phyloP scores from a whole-genome alignment of 768 basidiomycete genomes.

The Mycena venus region DNA sequence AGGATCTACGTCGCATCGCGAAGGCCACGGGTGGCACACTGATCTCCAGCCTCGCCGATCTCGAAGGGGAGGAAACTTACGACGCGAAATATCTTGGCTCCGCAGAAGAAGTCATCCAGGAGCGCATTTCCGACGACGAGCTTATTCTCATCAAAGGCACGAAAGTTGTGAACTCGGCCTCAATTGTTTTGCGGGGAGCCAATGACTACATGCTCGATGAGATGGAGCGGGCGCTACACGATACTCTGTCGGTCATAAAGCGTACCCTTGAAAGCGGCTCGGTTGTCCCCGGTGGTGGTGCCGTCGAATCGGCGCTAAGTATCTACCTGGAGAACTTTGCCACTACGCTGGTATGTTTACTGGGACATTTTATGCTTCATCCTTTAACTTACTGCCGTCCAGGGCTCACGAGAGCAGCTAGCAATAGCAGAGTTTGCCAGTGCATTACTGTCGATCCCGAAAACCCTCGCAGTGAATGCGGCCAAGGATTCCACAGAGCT shows the following conservation, averaged over 20 bases:
- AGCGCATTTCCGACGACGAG: slow-evolving; percentile 98
- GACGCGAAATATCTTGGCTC: slow-evolving; percentile 91
- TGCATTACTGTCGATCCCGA: slow-evolving; percentile 94
- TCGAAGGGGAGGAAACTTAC: slow-evolving; percentile 98
- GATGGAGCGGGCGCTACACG: slow-evolving; percentile 98
- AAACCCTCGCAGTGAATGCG: slow-evolving; percentile 96
- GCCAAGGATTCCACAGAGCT: slow-evolving; percentile 98
- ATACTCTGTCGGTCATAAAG: slow-evolving; percentile 95
- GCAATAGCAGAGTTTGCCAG: slow-evolving; percentile 99
- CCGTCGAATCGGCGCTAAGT: slow-evolving; percentile 96
- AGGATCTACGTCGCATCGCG: slow-evolving; percentile 96
- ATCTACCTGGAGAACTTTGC: slow-evolving; percentile 99
- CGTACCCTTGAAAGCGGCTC: slow-evolving; percentile 95
- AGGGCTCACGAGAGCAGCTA: slow-evolving; percentile 98
- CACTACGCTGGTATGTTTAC: slow-evolving; percentile 85
- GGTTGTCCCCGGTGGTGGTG: slow-evolving; percentile 97
- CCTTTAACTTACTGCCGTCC: slow-evolving; percentile 28
- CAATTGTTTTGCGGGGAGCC: slow-evolving; percentile 94
- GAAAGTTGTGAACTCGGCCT: slow-evolving; percentile 93
- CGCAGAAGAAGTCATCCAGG: slow-evolving; percentile 97
- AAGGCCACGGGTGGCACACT: slow-evolving; percentile 97
- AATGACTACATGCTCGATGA: slow-evolving; percentile 99
- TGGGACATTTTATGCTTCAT: not conserved
- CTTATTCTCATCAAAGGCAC: slow-evolving; percentile 98
- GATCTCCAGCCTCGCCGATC: slow-evolving; percentile 92